phyloP scores from a whole-genome alignment of 1,139 yeast species.

The Sugiyamaella castrensis region DNA sequence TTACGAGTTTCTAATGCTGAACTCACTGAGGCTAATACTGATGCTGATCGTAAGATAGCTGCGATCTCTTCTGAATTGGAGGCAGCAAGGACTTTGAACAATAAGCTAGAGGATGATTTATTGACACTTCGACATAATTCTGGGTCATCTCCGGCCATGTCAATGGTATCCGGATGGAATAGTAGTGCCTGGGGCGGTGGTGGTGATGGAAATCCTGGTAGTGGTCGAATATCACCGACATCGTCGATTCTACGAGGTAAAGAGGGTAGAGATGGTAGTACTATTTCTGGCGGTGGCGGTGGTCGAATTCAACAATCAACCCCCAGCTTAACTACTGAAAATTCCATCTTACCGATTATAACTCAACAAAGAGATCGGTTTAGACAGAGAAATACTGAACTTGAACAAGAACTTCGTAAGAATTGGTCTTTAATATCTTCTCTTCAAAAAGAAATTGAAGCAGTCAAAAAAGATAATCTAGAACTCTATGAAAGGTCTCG shows the following conservation, averaged over 20 bases:
- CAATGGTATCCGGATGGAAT: conserved; percentile 40
- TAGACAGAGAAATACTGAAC: conserved; percentile 71
- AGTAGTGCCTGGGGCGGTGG: conserved; percentile 14
- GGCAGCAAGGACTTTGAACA: conserved; percentile 46
- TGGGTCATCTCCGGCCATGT: conserved; percentile 54
- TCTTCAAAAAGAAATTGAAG: conserved; percentile 60
- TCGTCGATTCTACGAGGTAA: conserved; percentile 24
- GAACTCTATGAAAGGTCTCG: conserved; percentile 80
- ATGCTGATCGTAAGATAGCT: conserved; percentile 42
- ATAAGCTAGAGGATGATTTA: conserved; percentile 70
- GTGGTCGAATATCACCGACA: conserved; percentile 20
- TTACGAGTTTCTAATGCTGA: conserved; percentile 53
- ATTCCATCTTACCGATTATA: conserved; percentile 75
- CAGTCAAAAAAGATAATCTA: conserved; percentile 68
- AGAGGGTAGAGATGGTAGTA: conserved; percentile 8
- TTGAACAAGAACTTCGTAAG: conserved; percentile 76
- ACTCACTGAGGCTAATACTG: conserved; percentile 40
- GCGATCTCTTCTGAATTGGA: conserved; percentile 44
- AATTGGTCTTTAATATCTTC: conserved; percentile 54
- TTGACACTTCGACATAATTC: conserved; percentile 26
- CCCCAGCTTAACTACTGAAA: conserved; percentile 28
- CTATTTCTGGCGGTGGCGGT: conserved; percentile 10
- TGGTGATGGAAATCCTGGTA: neutral
- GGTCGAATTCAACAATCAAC: conserved; percentile 2
- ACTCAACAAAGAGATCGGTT: conserved; percentile 95